Evolutionary conservation across 2,329 filamentous ascomycete genomes (phyloP), one percentile per base, ranked within the genome.

Genomic region (Neurospora sp.): DNA sequence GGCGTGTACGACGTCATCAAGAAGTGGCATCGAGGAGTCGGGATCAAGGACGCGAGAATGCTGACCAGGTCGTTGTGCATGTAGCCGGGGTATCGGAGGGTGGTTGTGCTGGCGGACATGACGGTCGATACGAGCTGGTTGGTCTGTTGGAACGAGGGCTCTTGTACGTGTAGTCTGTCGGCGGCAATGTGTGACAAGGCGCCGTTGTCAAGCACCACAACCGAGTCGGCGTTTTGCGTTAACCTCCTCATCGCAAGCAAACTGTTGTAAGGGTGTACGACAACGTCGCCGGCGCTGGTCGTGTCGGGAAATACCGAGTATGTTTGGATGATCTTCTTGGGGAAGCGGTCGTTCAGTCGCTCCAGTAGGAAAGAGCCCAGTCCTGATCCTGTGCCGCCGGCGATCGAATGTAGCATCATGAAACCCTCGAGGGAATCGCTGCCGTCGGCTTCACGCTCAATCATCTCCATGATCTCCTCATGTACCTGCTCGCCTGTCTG

Each of bases 1-100:
- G 96, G 96, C 0, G 96, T 99, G 83, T 99, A 99, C 62, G 95
- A 93, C 5, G 96, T 99, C 89, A 97, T 97, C 71, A 99, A 86
- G 87, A 99, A 99, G 82, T 99, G 96, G 79, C 94, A 97, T 75
- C 96, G 90, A 10, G 96, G 96, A 0, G 95, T 99, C 1, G 96
- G 96, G 72, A 99, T 98, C 57, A 99, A 86, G 23, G 93, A 97
- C 33, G 96, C 96, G 70, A 99, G 87, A 76, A 99, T 98, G 80
- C 95, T 96, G 77, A 97, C 94, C 17, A 99, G 90, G 78, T 99
- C 96, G 80, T 99, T 99, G 84, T 99, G 96, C 96, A 99, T 99
- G 82, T 99, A 99, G 46, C 96, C 96, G 1, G 96, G 96, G 79
- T 99, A 99, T 78, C 96, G 88, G 67, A 99, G 88, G 2, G 96